Evolutionary conservation across 2,329 filamentous ascomycete genomes (phyloP).

Genomic region (Diaporthe ilicicola): DNA sequence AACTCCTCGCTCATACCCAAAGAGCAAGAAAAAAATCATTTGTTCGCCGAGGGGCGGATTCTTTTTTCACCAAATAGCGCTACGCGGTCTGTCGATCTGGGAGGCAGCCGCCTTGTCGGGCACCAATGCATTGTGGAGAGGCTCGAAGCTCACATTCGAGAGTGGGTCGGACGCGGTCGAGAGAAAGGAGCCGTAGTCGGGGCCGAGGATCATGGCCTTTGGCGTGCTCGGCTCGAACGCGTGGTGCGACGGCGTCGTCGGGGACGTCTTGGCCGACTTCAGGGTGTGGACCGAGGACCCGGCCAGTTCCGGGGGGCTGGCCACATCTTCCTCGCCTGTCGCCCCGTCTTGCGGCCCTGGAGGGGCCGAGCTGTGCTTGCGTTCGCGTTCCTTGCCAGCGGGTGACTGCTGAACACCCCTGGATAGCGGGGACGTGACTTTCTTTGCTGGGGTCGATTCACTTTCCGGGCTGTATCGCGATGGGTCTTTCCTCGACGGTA

Average conservation of each 20-base stretch:
- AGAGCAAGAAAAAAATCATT: background rate
- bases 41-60: background rate
- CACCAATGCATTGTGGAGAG: background rate
- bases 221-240: slow-evolving; percentile 42
- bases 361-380: background rate
- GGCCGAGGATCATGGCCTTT: slow-evolving; percentile 38
- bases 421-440: background rate
- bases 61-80: background rate
- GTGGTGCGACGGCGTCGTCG: slow-evolving; percentile 34
- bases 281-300: slow-evolving; percentile 17
- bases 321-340: background rate
- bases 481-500: background rate
- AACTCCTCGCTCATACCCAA: background rate
- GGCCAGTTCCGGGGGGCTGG: background rate
- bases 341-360: background rate
- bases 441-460: background rate
- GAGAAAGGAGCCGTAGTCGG: background rate
- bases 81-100: background rate
- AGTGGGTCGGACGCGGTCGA: background rate
- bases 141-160: background rate
- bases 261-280: slow-evolving; percentile 17
- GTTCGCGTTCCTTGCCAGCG: background rate
- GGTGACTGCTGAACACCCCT: background rate
- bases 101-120: background rate
- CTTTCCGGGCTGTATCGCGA: background rate